Conservation (phyloP, 2,329 filamentous ascomycete species). For the Scedosporium boydii region DNA sequence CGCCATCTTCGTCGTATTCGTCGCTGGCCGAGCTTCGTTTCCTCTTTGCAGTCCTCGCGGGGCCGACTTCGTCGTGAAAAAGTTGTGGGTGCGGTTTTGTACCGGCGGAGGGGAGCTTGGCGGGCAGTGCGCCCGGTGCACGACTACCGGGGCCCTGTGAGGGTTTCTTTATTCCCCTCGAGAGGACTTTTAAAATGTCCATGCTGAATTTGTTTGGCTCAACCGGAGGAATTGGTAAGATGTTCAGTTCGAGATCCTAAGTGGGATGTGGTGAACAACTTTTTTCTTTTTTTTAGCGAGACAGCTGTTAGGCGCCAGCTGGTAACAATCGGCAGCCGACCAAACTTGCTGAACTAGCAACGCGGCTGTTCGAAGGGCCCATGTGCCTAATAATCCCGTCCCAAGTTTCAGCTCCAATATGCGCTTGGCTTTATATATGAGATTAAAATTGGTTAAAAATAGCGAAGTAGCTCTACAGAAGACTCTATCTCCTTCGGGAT, state of each 20-base stretch:
- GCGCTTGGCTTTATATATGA: background rate
- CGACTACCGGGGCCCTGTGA: constrained; percentile 23
- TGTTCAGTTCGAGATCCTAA: background rate
- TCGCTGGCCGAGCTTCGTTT: constrained; percentile 38
- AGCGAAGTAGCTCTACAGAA: background rate
- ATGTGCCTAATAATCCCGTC: no score
- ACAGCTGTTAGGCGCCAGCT: background rate
- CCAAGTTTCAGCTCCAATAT: background rate
- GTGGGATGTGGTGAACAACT: background rate
- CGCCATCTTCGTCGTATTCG: constrained; percentile 13
- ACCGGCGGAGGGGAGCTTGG: constrained; percentile 55
- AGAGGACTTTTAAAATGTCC: constrained; percentile 67
- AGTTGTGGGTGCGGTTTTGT: constrained; percentile 58
- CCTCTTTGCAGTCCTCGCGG: constrained; percentile 34
- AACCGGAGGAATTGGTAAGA: background rate
- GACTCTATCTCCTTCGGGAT: background rate
- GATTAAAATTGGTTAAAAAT: background rate
- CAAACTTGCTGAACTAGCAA: background rate
- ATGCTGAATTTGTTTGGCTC: constrained; percentile 27
- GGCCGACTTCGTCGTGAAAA: constrained; percentile 47
- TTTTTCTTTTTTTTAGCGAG: background rate
- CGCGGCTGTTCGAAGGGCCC: no score
- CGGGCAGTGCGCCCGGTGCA: constrained; percentile 18
- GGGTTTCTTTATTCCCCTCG: constrained; percentile 55
- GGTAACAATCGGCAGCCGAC: background rate